Conservation (phyloP, 805 yeast genomes). For the Teunomyces atbi region DNA sequence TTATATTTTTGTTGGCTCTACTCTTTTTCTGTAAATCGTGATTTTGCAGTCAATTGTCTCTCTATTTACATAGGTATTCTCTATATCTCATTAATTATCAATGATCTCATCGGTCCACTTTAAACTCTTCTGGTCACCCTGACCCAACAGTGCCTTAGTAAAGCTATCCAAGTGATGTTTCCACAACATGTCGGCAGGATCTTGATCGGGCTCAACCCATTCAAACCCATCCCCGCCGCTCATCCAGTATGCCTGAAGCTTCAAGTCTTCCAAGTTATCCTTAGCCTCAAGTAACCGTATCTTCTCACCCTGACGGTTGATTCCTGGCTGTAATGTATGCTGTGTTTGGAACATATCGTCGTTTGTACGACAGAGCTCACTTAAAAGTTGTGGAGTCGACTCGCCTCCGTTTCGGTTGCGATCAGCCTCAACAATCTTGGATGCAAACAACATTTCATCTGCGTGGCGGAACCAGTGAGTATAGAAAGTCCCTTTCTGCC, state of each 20-base stretch:
- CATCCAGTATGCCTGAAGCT: conserved; percentile 83
- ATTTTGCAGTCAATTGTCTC: not conserved
- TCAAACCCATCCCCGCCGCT: conserved; percentile 82
- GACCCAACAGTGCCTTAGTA: conserved; percentile 17
- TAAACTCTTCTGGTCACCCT: conserved; percentile 18
- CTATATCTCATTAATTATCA: conserved; percentile 12
- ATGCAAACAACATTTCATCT: conserved; percentile 66
- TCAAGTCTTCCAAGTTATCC: conserved; percentile 59
- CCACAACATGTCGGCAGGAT: conserved; percentile 69
- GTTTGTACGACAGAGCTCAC: conserved; percentile 36
- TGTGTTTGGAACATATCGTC: conserved; percentile 22
- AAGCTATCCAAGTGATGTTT: conserved; percentile 25
- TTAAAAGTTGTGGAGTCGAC: conserved; percentile 28
- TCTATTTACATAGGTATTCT: not conserved
- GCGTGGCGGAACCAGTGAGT: conserved; percentile 62
- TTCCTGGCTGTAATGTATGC: conserved; percentile 32
- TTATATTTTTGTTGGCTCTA: no score
- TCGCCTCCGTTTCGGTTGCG: conserved; percentile 48
- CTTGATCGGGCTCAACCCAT: conserved; percentile 90
- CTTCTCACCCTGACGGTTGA: conserved; percentile 36
- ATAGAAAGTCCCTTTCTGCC: conserved; percentile 65
- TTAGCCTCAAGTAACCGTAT: conserved; percentile 38
- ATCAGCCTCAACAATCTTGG: conserved; percentile 66
- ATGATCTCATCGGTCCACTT: conserved; percentile 44
- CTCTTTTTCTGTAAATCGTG: no score